Evolutionary conservation across 768 basidiomycete species (phyloP).

Genomic region (Artomyces pyxidatus): DNA sequence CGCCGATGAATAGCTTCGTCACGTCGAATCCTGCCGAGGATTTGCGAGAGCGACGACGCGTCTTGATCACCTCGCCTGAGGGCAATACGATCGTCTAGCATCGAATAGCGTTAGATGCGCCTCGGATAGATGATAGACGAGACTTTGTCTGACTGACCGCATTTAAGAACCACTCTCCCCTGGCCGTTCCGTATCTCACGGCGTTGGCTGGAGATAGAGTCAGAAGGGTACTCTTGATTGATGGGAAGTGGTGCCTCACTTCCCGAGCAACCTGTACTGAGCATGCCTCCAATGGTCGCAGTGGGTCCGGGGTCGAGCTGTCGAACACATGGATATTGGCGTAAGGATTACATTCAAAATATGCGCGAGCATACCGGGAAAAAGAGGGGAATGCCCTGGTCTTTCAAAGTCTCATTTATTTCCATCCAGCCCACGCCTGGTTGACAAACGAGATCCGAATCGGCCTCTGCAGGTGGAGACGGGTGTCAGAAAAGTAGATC

Average conservation of each 20-base stretch:
- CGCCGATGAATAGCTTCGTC: conserved; percentile 83
- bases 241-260: conserved; percentile 35
- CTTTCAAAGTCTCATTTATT: conserved; percentile 57
- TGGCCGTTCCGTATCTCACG: conserved; percentile 83
- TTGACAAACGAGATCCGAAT: conserved; percentile 70
- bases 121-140: too few relatives aligned
- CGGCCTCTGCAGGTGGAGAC: too few relatives aligned
- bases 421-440: conserved; percentile 66
- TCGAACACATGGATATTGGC: too few relatives aligned
- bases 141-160: conserved; percentile 46
- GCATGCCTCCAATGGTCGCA: conserved; percentile 82
- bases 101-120: too few relatives aligned
- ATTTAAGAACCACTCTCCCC: conserved; percentile 87
- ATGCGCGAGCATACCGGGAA: conserved; percentile 71
- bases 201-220: conserved; percentile 53
- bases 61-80: conserved; percentile 86
- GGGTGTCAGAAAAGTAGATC: too few relatives aligned
- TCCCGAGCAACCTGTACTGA: conserved; percentile 81
- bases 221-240: not conserved
- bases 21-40: conserved; percentile 83
- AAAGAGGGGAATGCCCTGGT: conserved; percentile 73
- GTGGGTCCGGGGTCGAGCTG: conserved; percentile 73
- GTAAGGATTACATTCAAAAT: too few relatives aligned
- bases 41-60: conserved; percentile 69
- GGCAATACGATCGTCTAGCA: conserved; percentile 89